Evolutionary conservation across 495 filamentous ascomycete species (phyloP), one percentile per base, ranked within the genome.

Genomic region (Cercophora samala): DNA sequence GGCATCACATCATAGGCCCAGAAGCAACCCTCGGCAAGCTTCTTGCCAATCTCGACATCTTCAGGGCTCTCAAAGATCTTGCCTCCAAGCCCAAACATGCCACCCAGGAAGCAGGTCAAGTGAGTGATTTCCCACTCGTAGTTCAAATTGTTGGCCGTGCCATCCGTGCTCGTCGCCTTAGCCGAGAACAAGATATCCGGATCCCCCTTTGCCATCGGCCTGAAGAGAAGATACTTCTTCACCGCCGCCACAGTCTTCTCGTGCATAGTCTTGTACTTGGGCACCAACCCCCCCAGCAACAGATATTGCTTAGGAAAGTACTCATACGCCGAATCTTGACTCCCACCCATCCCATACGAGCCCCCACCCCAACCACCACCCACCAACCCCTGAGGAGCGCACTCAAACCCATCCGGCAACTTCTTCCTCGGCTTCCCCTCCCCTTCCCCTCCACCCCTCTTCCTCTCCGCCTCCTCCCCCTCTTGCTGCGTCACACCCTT

Each of bases 311-410:
- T 99, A 24, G 96, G 90, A 62, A 99, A 84, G 75, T 99, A 99
- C 75, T 99, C 95, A 75, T 97, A 98, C 1, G 91, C 88, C 18
- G 92, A 97, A 75, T 98, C 95, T 64, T 93, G 89, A 76, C 88
- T 87, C 64, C 89, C 93, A 56, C 93, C 96, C 75, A 98, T 84
- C 65, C 79, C 79, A 65, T 80, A 82, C 37, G 77, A 73, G 18
- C 80, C 75, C 4, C 60, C 56, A 6, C 79, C 76, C 65, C 70
- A 79, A 6, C 76, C 74, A 17, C 71, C 70, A 1, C 78, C 68
- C 21, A 75, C 76, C 21, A 90, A 70, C 2, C 81, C 81, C 69
- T 89, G 86, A 6, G 83, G 77, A 8, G 80, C 76, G 73, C 88
- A 90, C 13, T 85, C 82, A 67, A 75, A 78, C 23, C 80, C 72